phyloP scores from a whole-genome alignment of 108 stramenopile species.

The Parmales sp. region DNA sequence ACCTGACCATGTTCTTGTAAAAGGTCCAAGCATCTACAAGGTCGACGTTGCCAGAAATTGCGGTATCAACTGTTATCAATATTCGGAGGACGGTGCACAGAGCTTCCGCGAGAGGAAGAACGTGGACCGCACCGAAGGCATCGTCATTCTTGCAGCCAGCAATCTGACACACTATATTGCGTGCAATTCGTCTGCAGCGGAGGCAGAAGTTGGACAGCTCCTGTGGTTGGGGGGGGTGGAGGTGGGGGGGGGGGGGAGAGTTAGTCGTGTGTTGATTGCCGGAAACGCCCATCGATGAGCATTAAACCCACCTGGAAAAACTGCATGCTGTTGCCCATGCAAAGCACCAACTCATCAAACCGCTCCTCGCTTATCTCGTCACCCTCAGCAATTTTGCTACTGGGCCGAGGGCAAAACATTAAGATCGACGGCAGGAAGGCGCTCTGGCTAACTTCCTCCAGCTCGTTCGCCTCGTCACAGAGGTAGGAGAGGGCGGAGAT shows the following conservation, averaged over 20 bases:
- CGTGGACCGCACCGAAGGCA: conserved; percentile 18
- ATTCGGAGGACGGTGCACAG: conserved; percentile 28
- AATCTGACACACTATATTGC: conserved; percentile 42
- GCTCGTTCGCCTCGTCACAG: conserved; percentile 38
- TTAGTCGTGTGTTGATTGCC: too few relatives aligned
- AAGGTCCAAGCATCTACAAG: conserved; percentile 39
- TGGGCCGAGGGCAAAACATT: background rate
- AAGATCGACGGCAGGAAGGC: background rate
- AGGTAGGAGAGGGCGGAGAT: conserved; percentile 34
- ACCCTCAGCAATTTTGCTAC: conserved; percentile 1
- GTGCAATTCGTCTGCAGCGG: conserved; percentile 27
- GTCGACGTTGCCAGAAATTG: conserved; percentile 30
- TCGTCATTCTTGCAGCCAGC: conserved; percentile 27
- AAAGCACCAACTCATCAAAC: conserved; percentile 24
- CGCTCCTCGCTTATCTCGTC: conserved; percentile 26
- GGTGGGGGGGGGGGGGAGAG: too few relatives aligned
- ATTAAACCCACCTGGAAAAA: too few relatives aligned
- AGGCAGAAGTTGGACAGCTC: conserved; percentile 29
- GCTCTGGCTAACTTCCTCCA: conserved; percentile 13
- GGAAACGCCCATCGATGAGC: too few relatives aligned
- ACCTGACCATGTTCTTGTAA: conserved; percentile 43
- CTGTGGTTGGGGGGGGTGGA: too few relatives aligned
- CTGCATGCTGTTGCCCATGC: conserved; percentile 32
- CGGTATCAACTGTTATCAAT: conserved; percentile 32
- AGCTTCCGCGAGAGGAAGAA: conserved; percentile 26